phyloP scores from a whole-genome alignment of 768 basidiomycete species.

The Filobasidium floriforme region DNA sequence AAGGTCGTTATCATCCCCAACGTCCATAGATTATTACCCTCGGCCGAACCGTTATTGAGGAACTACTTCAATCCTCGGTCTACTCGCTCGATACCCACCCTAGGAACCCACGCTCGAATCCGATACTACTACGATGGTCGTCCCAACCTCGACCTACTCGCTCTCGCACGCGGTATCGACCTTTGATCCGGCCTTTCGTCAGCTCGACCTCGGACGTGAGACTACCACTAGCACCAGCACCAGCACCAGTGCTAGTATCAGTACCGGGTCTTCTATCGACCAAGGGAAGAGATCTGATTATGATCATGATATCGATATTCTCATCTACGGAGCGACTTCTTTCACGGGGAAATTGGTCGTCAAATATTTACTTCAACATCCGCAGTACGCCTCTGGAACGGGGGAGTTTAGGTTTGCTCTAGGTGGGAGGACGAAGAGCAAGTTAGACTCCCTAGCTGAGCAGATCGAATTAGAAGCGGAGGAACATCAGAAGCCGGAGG shows the following conservation, averaged over 20 bases:
- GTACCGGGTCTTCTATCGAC: too few species aligned
- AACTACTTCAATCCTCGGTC: too few species aligned
- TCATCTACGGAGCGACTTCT: constrained; percentile 41
- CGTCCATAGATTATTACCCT: too few species aligned
- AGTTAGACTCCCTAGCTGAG: constrained; percentile 29
- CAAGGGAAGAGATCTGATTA: too few species aligned
- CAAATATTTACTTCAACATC: constrained; percentile 61
- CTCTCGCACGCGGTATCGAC: background rate
- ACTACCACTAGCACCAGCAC: too few species aligned
- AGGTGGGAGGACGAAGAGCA: constrained; percentile 56
- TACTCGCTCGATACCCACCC: too few species aligned
- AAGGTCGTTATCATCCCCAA: too few species aligned
- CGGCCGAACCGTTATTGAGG: too few species aligned
- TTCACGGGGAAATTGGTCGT: constrained; percentile 61
- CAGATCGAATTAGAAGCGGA: constrained; percentile 29
- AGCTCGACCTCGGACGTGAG: constrained; percentile 13
- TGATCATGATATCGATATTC: too few species aligned
- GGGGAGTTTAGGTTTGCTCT: constrained; percentile 58
- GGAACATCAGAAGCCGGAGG: constrained; percentile 8
- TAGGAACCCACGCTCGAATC: too few species aligned
- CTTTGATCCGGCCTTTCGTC: background rate
- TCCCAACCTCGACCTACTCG: background rate
- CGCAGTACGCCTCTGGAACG: constrained; percentile 48
- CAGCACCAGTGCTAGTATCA: too few species aligned
- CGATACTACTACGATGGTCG: background rate